These are phyloP conservation scores for Fusarium sp. DNA, from an alignment of 2,329 filamentous ascomycete genomes.

Conservation along the genomic window DNA sequence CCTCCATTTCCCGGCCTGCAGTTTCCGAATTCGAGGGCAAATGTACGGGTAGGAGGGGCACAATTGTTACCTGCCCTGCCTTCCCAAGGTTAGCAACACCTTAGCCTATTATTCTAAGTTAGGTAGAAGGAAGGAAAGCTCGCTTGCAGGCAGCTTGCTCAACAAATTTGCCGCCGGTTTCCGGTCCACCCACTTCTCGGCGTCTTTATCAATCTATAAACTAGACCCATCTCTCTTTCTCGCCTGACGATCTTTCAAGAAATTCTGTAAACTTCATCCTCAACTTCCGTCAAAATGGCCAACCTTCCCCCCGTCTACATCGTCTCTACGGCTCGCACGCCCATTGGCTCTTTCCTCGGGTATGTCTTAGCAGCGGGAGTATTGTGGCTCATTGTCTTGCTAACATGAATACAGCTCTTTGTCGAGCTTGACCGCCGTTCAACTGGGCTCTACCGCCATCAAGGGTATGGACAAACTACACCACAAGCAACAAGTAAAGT, in stretches of 20 bases:
- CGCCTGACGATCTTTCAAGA: conserved; percentile 20
- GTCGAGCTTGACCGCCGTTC: conserved; percentile 85
- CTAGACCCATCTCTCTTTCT: conserved; percentile 11
- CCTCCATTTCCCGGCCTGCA: conserved; percentile 31
- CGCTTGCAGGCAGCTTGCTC: conserved; percentile 32
- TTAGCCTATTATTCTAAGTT: conserved; percentile 5
- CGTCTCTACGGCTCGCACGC: conserved; percentile 91
- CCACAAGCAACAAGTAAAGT: not conserved
- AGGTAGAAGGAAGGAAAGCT: conserved; percentile 27
- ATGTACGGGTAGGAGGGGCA: conserved; percentile 30
- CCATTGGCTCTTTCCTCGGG: conserved; percentile 95
- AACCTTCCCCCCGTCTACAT: conserved; percentile 93
- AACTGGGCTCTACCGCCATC: conserved; percentile 92
- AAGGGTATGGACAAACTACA: conserved; percentile 75
- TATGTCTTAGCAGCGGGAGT: conserved; percentile 58
- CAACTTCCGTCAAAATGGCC: conserved; percentile 72
- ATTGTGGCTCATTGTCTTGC: conserved; percentile 16
- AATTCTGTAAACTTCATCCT: conserved; percentile 27
- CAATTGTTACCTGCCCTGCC: conserved; percentile 3
- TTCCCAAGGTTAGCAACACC: conserved; percentile 14
- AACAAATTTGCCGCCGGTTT: conserved; percentile 45
- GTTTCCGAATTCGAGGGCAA: conserved; percentile 39
- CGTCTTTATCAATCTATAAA: conserved; percentile 35
- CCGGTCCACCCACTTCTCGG: conserved; percentile 24
- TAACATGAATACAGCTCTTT: conserved; percentile 76